Evolutionary conservation across 163 green algal species (phyloP), one percentile per base, ranked within the genome.

Genomic region (Scenedesmus sp.): DNA sequence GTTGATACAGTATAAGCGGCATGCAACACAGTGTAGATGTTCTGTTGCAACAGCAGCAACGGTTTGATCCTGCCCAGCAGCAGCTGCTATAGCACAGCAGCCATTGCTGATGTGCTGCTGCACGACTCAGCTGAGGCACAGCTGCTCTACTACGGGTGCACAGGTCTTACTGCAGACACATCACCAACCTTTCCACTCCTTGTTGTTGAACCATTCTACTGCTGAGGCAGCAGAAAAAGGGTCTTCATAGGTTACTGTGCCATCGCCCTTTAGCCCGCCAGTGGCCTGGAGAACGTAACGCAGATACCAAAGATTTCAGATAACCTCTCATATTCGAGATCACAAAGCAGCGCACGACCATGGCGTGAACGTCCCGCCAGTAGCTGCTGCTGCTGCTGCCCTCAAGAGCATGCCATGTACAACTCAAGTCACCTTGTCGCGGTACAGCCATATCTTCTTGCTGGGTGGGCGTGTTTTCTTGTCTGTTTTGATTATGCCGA

Each of bases 161-260:
- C 34, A 26, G 1, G 12, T 54, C 74, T 52, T 1, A 55, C n/a
- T 82, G 74, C n/a, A 20, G 34, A 9, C 2, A 55, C 76, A 57
- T 26, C 34, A 84, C 76, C 55, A 74, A 96, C 97, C 97, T 88
- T 97, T 96, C 90, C 97, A 99, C 1, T 97, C 95, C 91, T 98
- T 99, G 93, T 96, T 94, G 88, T 99, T 95, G 88, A 99, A 99
- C 97, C 97, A 99, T 60, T 96, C 73, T 55, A 98, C 96, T 4
- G 97, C 97, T 1, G 95, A 97, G n/a, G 90, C 93, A 10, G 97
- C 97, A 4, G 97, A 97, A 89, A 97, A 98, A 1, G 97, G 96
- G 92, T 99, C 97, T 15, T 95, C 92, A 90, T 96, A 97, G 7
- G 91, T 92, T 2, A 96, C 88, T 70, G 92, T 96, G 46, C 95